These are phyloP conservation scores for Dujonia santamariae DNA, from an alignment of 1,139 yeast species.

Conservation along the genomic window DNA sequence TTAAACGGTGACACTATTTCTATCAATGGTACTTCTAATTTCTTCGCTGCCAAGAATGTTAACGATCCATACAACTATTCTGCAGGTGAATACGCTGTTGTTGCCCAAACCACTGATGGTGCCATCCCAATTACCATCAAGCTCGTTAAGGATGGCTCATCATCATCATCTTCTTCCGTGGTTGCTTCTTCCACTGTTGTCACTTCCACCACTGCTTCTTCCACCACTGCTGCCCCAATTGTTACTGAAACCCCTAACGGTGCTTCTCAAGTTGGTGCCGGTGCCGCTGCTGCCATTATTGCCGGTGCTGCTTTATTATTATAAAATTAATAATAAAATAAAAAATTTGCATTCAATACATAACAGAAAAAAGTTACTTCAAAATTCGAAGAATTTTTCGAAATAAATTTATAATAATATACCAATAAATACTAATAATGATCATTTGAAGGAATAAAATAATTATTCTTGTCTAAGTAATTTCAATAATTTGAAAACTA, in stretches of 20 bases:
- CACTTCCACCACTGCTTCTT: slow-evolving; percentile 1
- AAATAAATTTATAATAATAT: too few species aligned
- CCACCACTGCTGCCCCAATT: slow-evolving; percentile 1
- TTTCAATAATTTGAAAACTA: too few species aligned
- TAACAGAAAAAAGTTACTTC: not conserved
- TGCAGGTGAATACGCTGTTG: slow-evolving; percentile 20
- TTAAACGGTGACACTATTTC: slow-evolving; percentile 1
- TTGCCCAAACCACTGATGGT: slow-evolving; percentile 14
- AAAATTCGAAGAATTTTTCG: too few species aligned
- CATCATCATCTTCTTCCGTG: slow-evolving; percentile 1
- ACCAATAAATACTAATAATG: too few species aligned
- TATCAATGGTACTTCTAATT: slow-evolving; percentile 10
- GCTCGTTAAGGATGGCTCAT: slow-evolving; percentile 6
- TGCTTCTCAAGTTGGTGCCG: slow-evolving; percentile 4
- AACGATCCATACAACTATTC: slow-evolving; percentile 45
- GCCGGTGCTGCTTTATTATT: slow-evolving; percentile 5
- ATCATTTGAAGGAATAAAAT: too few species aligned
- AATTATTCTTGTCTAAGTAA: too few species aligned
- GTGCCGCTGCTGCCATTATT: slow-evolving; percentile 6
- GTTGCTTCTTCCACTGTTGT: not conserved
- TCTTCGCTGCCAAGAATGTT: slow-evolving; percentile 40
- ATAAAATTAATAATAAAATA: too few species aligned
- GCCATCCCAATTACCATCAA: slow-evolving; percentile 20
- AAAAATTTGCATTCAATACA: not conserved
- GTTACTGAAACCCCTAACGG: slow-evolving; percentile 3